phyloP scores from a whole-genome alignment of 2,329 filamentous ascomycete genomes.

The Ophiocordyceps camponoti-saundersi region DNA sequence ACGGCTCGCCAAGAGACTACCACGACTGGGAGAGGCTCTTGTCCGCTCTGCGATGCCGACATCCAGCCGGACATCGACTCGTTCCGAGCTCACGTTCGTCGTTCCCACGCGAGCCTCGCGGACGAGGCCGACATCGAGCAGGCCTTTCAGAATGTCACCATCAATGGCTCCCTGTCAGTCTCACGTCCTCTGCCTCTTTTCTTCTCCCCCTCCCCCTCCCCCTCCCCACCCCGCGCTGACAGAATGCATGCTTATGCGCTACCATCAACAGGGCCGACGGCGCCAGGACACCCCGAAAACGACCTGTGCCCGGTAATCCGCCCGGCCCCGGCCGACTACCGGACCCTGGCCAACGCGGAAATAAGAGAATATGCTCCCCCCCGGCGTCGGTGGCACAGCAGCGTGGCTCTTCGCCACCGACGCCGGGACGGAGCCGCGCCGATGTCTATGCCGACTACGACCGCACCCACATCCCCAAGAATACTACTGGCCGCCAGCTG shows the following conservation, averaged over 20 bases:
- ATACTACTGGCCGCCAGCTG: slow-evolving; percentile 8
- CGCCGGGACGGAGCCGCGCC: slow-evolving; percentile 5
- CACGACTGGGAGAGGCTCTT: slow-evolving; percentile 4
- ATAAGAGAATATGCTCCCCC: slow-evolving; percentile 13
- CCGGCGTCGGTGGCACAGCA: slow-evolving; percentile 7
- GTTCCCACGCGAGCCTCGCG: slow-evolving; percentile 7
- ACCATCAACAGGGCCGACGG: background rate
- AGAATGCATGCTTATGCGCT: background rate
- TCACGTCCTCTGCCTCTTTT: background rate
- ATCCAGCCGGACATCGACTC: slow-evolving; percentile 8
- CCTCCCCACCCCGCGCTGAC: background rate
- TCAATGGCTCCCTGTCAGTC: slow-evolving; percentile 4
- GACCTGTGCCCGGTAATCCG: slow-evolving; percentile 1
- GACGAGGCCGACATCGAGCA: slow-evolving; percentile 10
- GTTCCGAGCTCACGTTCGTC: slow-evolving; percentile 10
- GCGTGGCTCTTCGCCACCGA: slow-evolving; percentile 6
- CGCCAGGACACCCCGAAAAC: slow-evolving; percentile 2
- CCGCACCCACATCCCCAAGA: slow-evolving; percentile 8
- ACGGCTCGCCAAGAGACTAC: slow-evolving; percentile 6
- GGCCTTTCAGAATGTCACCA: slow-evolving; percentile 8
- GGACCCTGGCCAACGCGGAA: slow-evolving; percentile 4
- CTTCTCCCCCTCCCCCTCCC: background rate
- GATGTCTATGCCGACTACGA: slow-evolving; percentile 8
- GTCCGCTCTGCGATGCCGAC: slow-evolving; percentile 9
- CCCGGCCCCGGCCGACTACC: slow-evolving; percentile 1